Base-by-base conservation (phyloP, 2,329 filamentous ascomycete species). In the Graphilbum ipis-grandicollis region DNA sequence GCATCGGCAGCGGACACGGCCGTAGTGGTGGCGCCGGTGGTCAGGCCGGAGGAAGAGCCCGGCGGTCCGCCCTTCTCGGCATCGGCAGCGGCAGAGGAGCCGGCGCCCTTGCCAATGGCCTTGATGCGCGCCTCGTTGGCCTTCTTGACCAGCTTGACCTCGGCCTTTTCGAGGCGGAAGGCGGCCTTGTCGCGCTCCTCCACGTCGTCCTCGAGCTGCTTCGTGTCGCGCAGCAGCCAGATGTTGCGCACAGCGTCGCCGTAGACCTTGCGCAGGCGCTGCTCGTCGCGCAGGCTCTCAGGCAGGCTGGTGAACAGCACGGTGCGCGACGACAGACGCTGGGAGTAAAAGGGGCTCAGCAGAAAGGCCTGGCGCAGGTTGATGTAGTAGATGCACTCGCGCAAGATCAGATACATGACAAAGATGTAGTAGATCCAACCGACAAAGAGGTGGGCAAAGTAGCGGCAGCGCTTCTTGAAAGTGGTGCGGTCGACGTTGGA, bases 321-420 rank as follows among this genome's bases (percentile, higher is more conserved):
- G 2, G 88, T 96, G 29, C 85, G 75, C 1, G 86, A 88, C 0
- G 88, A 96, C 32, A 96, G 74, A 19, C 86, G 79, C 47, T 76
- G 78, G 19, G 84, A 71, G 52, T 93, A 88, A 36, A 81, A 65
- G 1, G 82, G 84, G 9, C 84, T 85, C 39, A 93, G 66, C 15
- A 86, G 71, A 60, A 92, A 96, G 1, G 88, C 88, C 58, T 96
- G 90, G 44, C 88, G 81, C 36, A 98, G 60, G 49, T 93, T 93
- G 61, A 96, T 84, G 57, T 85, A 93, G 68, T 79, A 96, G 49
- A 98, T 78, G 51, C 77, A 76, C 57, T 98, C 90, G 44, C 90
- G 75, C 28, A 84, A 85, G 39, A 98, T 74, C 47, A 84, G 80
- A 57, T 82, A 90, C 55, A 96, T 78, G 45, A 96, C 67, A 52